These are phyloP conservation scores for Aspergillus caelatus DNA, from an alignment of 2,329 filamentous ascomycete species.

Conservation along the genomic window DNA sequence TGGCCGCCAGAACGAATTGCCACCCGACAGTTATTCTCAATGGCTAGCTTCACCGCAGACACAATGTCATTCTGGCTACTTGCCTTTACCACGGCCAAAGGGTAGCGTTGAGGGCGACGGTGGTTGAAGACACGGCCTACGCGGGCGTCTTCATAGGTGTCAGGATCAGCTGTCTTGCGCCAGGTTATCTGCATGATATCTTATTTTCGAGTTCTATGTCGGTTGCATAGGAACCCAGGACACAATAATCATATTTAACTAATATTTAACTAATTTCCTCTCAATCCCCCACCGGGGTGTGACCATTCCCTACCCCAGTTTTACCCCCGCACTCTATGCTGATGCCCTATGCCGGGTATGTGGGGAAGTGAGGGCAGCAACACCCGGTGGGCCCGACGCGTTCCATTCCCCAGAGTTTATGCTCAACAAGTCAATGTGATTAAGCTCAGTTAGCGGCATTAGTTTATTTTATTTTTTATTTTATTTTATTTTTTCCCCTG, in stretches of 20 bases:
- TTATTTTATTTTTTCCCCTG: not conserved
- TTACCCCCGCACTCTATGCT: no score
- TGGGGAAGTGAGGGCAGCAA: not conserved
- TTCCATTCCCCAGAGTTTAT: not conserved
- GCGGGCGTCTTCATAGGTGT: constrained; percentile 41
- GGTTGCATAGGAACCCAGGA: not conserved
- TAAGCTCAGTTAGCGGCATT: not conserved
- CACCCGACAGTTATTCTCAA: constrained; percentile 37
- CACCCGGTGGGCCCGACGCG: not conserved
- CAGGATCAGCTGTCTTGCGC: constrained; percentile 20
- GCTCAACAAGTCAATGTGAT: not conserved
- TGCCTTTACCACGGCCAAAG: constrained; percentile 47
- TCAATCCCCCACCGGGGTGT: not conserved
- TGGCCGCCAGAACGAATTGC: constrained; percentile 55
- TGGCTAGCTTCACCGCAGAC: constrained; percentile 44
- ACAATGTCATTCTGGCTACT: constrained; percentile 39
- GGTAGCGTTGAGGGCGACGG: constrained; percentile 44
- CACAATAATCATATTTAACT: not conserved
- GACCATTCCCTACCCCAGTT: no score
- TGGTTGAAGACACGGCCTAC: constrained; percentile 51
- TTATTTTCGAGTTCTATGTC: not conserved
- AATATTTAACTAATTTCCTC: not conserved
- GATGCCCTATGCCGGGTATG: not conserved
- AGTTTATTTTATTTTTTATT: no score
- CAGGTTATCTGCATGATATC: constrained; percentile 27